Conservation (phyloP, 1,139 yeast genomes). For the Magnusiomyces paraingens region DNA sequence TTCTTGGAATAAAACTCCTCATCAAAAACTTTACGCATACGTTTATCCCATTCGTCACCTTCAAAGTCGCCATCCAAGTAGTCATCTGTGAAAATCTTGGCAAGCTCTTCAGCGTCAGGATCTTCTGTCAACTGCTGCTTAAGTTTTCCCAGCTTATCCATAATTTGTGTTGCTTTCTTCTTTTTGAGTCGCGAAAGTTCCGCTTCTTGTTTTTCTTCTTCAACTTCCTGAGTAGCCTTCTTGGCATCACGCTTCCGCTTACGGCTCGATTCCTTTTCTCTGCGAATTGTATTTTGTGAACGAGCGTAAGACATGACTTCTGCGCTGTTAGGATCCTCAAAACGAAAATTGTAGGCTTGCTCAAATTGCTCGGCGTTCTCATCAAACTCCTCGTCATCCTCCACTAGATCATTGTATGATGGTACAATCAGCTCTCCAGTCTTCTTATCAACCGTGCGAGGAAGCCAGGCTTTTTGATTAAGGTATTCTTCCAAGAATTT, state of each 20-base stretch:
- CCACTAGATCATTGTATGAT: constrained; percentile 42
- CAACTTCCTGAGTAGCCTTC: constrained; percentile 47
- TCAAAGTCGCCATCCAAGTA: constrained; percentile 84
- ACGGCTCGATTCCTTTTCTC: constrained; percentile 67
- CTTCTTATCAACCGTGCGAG: constrained; percentile 43
- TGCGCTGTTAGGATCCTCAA: constrained; percentile 84
- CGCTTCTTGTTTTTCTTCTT: constrained; percentile 51
- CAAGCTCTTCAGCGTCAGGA: constrained; percentile 47
- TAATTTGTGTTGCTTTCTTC: constrained; percentile 66
- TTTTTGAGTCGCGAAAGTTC: constrained; percentile 67
- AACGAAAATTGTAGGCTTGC: constrained; percentile 88
- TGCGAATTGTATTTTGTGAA: constrained; percentile 84
- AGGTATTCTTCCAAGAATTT: constrained; percentile 69
- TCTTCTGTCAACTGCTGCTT: constrained; percentile 82
- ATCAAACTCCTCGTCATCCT: constrained; percentile 83
- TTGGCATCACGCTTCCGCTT: constrained; percentile 76
- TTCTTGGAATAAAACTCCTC: constrained; percentile 66
- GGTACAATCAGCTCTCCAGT: constrained; percentile 48
- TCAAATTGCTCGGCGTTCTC: constrained; percentile 89
- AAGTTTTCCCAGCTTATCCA: constrained; percentile 69
- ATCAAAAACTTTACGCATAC: constrained; percentile 78
- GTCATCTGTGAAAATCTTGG: constrained; percentile 56
- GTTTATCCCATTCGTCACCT: constrained; percentile 85
- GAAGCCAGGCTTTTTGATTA: constrained; percentile 83
- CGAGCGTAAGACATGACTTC: constrained; percentile 97